Base-by-base conservation (phyloP, 441 rosid genomes). In the Pelargonium fulgidum region DNA sequence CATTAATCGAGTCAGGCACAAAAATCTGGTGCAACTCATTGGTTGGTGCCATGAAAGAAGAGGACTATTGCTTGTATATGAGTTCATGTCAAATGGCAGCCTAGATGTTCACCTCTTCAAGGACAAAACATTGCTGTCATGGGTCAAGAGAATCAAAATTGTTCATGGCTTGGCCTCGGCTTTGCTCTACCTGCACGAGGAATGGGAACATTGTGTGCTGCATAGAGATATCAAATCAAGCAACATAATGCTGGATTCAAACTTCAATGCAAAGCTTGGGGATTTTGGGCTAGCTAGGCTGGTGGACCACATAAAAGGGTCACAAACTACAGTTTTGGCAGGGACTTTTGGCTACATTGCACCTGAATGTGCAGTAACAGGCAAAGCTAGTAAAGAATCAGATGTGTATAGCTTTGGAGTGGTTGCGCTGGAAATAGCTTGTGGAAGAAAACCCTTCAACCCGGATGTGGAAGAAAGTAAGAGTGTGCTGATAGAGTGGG, bases 31-130 rank as follows among this genome's bases (percentile, higher is more conserved):
- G 13, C 56, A 48, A 3, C 56, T 48, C 56, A 48, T 13, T 13
- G 56, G 56, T 11, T 48, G 56, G 56, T 48, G 56, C 56, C 56
- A 48, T 13, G 56, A 48, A 4, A 48, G 56, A 48, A 48, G 56
- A 48, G 56, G 56, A 13, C n/a, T 45, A 12, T 12, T 45, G 50
- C 50, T 45, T 2, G 50, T 45, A 8, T 45, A 45, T 12, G 50
- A 45, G 56, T 48, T 48, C 56, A 48, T 48, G 56, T 10, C 56
- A 48, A 48, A 48, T 14, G 16, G 56, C 13, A 48, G 56, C 56
- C 56, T 48, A 13, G 56, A 48, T 3, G 2, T 3, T 4, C 56
- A 48, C n/a, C 56, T 48, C n/a, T 48, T 48, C n/a, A 48, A 48
- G n/a, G 56, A 48, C 14, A 11, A 48, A 14, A 48, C 4, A n/a